phyloP scores from a whole-genome alignment of 2,329 filamentous ascomycete species.

The Fusarium protoensiforme region DNA sequence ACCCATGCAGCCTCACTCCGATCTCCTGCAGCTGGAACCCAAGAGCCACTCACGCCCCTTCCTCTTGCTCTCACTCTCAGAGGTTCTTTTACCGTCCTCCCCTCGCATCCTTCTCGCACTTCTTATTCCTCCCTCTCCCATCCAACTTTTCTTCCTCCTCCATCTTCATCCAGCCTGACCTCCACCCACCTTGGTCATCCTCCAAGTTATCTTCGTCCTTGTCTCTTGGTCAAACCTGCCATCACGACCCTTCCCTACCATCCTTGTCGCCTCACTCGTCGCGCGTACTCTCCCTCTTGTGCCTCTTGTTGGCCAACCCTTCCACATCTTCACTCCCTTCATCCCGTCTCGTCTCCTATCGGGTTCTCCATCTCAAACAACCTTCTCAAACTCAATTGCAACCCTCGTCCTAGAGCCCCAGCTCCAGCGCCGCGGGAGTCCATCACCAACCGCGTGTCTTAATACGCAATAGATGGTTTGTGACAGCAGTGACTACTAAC shows the following conservation, averaged over 20 bases:
- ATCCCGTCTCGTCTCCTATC: neutral
- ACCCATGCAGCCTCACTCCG: conserved; percentile 41
- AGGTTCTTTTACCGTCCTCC: conserved; percentile 42
- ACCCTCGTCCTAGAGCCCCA: conserved; percentile 11
- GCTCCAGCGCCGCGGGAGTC: conserved; percentile 4
- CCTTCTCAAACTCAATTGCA: neutral
- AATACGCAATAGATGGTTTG: conserved; percentile 46
- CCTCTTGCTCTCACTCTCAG: conserved; percentile 39
- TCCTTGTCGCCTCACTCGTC: neutral
- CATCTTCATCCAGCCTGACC: conserved; percentile 13
- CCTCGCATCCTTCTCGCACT: conserved; percentile 35
- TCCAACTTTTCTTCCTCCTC: conserved; percentile 36
- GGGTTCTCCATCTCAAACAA: conserved; percentile 2
- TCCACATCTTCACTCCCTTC: conserved; percentile 14
- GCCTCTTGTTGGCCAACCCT: conserved; percentile 20
- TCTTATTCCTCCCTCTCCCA: conserved; percentile 42
- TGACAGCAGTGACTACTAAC: conserved; percentile 48
- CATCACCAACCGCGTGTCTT: conserved; percentile 27
- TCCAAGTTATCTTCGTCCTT: neutral
- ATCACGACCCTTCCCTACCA: conserved; percentile 10
- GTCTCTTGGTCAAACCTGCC: conserved; percentile 6
- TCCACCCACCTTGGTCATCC: conserved; percentile 5
- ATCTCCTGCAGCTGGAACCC: conserved; percentile 39
- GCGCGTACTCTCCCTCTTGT: neutral
- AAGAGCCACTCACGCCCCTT: conserved; percentile 46